Evolutionary conservation across 148 eudicot species (phyloP).

Genomic region (Rhododendron simsii): DNA sequence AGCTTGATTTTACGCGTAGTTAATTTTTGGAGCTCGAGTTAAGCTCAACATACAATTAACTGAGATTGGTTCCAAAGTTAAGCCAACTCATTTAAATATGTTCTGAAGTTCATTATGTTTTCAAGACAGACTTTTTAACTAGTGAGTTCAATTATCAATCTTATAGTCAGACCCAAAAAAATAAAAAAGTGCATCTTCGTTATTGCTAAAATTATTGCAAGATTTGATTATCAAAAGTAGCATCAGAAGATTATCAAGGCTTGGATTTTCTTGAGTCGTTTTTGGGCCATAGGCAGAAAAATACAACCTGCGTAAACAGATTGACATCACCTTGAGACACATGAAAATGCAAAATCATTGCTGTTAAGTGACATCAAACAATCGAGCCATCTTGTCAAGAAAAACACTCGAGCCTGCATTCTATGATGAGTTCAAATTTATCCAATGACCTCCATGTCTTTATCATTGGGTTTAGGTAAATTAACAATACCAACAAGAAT

Average conservation of each 20-base stretch:
- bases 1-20: neutral
- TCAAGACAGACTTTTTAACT: neutral
- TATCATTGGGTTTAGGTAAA: neutral
- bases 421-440: neutral
- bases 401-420: neutral
- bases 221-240: neutral
- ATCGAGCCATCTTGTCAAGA: no score
- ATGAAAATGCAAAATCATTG: neutral
- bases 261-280: neutral
- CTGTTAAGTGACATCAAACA: neutral
- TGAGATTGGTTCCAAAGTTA: neutral
- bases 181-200: neutral
- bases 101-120: neutral
- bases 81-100: neutral
- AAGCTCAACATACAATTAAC: neutral
- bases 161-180: neutral
- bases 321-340: neutral
- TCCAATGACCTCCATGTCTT: neutral
- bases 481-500: neutral
- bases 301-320: neutral
- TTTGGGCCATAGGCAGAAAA: neutral
- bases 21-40: neutral
- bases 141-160: neutral
- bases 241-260: neutral
- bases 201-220: neutral